Conservation (phyloP, 1,284 basidiomycete genomes). For the Inonotus obliquus region DNA sequence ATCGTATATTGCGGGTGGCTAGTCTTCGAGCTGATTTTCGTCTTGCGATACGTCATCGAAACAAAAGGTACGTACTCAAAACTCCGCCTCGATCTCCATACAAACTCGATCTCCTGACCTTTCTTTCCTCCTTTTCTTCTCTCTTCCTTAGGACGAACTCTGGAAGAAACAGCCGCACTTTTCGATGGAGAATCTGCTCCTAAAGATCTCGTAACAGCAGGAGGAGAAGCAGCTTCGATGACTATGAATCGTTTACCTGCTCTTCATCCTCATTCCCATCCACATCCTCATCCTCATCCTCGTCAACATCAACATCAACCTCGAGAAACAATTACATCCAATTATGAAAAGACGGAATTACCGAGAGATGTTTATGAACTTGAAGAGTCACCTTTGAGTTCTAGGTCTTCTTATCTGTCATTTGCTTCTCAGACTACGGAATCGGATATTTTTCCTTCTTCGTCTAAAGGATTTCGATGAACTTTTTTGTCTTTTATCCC, state of each 20-base stretch:
- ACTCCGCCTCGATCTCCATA: no score
- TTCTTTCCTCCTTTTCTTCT: no score
- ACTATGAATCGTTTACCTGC: slow-evolving; percentile 22
- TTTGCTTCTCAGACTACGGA: background rate
- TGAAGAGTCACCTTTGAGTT: background rate
- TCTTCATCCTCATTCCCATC: no score
- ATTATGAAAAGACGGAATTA: slow-evolving; percentile 8
- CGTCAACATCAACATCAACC: no score
- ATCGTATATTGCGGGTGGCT: slow-evolving; percentile 60
- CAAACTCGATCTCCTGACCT: no score
- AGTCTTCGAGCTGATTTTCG: slow-evolving; percentile 51
- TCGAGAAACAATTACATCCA: background rate
- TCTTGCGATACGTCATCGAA: slow-evolving; percentile 54
- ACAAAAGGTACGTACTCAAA: slow-evolving; percentile 44
- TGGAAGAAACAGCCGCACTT: slow-evolving; percentile 62
- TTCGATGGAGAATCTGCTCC: slow-evolving; percentile 26
- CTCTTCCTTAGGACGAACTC: slow-evolving; percentile 47
- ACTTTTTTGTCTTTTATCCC: background rate
- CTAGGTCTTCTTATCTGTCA: background rate
- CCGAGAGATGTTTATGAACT: slow-evolving; percentile 9
- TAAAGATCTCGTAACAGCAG: slow-evolving; percentile 41
- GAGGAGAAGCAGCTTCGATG: slow-evolving; percentile 48
- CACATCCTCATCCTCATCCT: no score
- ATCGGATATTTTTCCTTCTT: slow-evolving; percentile 1
- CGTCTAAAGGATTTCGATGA: background rate